Evolutionary conservation across 345 rosid species (phyloP).

Genomic region (Syzygium aqueum): DNA sequence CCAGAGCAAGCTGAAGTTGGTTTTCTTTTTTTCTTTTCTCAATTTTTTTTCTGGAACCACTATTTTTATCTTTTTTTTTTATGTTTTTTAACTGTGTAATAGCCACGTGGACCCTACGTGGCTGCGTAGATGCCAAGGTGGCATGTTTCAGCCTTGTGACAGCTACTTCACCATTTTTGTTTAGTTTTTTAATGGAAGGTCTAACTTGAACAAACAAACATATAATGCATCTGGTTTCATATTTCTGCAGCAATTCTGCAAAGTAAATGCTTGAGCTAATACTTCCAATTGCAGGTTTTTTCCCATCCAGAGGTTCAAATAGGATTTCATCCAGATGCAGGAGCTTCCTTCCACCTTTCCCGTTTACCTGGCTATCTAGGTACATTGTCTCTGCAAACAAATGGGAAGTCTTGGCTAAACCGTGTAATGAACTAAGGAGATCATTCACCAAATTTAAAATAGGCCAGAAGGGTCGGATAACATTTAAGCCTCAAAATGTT

Average conservation of each 20-base stretch:
- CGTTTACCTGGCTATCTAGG: slow-evolving; percentile 83
- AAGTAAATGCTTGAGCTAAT: background rate
- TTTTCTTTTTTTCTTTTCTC: background rate
- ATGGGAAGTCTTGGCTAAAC: background rate
- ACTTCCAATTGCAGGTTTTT: slow-evolving; percentile 47
- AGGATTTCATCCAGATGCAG: slow-evolving; percentile 91
- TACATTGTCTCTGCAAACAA: background rate
- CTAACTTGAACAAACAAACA: background rate
- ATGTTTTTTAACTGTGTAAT: background rate
- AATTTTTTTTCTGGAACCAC: background rate
- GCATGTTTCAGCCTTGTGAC: background rate
- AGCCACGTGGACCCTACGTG: background rate
- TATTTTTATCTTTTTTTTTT: background rate
- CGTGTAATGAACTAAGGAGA: background rate
- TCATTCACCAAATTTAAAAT: background rate
- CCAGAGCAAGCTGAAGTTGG: background rate
- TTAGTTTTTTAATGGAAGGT: background rate
- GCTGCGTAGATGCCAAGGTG: background rate
- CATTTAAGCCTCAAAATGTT: background rate
- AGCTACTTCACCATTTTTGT: background rate
- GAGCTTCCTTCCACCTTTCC: slow-evolving; percentile 89
- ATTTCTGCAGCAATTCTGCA: background rate
- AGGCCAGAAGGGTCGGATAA: background rate
- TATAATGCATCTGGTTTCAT: background rate
- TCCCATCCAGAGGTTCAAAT: slow-evolving; percentile 70